Evolutionary conservation across 2,329 filamentous ascomycete species (phyloP).

Genomic region (Hymenoscyphus albidus): DNA sequence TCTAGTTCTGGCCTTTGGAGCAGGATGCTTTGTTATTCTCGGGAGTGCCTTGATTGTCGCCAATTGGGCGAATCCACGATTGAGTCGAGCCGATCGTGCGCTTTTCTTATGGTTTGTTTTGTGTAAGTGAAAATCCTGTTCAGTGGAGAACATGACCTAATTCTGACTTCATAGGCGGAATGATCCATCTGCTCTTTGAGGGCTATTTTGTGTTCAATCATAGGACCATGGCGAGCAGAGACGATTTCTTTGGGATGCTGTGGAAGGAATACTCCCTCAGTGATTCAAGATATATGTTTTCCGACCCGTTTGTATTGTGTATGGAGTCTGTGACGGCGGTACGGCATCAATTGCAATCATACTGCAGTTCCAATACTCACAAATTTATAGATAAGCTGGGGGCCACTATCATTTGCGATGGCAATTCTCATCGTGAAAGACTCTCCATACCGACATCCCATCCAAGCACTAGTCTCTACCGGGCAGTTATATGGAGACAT

Average conservation of each 20-base stretch:
- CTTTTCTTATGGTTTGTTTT: conserved; percentile 32
- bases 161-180: conserved; percentile 43
- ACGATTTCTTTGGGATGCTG: conserved; percentile 48
- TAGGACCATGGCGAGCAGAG: conserved; percentile 38
- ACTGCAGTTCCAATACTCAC: not conserved
- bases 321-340: conserved; percentile 53
- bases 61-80: conserved; percentile 21
- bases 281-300: conserved; percentile 53
- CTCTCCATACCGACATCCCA: conserved; percentile 44
- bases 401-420: conserved; percentile 52
- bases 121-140: conserved; percentile 23
- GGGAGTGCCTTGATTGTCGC: conserved; percentile 17
- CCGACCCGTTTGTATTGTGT: conserved; percentile 48
- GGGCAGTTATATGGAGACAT: conserved; percentile 46
- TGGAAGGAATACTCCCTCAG: conserved; percentile 58
- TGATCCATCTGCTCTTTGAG: conserved; percentile 33
- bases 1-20: conserved; percentile 27
- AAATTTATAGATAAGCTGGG: conserved; percentile 48
- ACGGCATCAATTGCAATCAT: conserved; percentile 11
- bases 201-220: conserved; percentile 48
- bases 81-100: conserved; percentile 24
- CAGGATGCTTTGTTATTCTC: conserved; percentile 23
- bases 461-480: conserved; percentile 38
- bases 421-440: conserved; percentile 44
- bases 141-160: conserved; percentile 47